Base-by-base conservation (phyloP, 257 asterid genomes). In the Jacaranda copaia region DNA sequence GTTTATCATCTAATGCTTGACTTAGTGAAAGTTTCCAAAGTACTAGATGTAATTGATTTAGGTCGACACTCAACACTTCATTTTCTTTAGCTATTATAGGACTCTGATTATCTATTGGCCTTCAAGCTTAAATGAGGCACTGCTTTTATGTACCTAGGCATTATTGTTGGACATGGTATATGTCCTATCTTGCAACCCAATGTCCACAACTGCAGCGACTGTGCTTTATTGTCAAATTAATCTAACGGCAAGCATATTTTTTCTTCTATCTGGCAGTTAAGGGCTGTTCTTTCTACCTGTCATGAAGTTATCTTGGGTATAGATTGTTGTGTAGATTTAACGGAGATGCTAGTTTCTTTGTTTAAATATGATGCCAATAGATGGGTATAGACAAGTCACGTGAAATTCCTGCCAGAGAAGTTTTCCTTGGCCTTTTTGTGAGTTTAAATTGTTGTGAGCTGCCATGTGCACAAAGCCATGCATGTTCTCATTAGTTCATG, bases 41-140 rank as follows among this genome's bases (percentile, higher is more conserved):
- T 52, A 13, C n/a, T 69, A 36, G 64, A 49, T 36, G 40, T 48
- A 9, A 18, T 48, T 66, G 57, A 56, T 32, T 32, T 6, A 43
- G 25, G 19, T 76, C 32, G 59, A 66, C 45, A 46, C 38, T 76
- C 32, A 49, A 66, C 45, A 46, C 38, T 68, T 77, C 40, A 5
- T 42, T 57, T 60, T 55, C 49, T 45, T 68, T 68, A 6, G 70
- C 69, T 16, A 57, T n/a, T 43, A 8, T 63, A 49, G 61, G 25
- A 40, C 20, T 43, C 14, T 42, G 32, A 9, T 43, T 38, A 56
- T 68, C 52, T 12, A 25, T 56, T 68, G 55, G 65, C 18, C 48
- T 40, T 62, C 40, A 46, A 39, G 51, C 68, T 57, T 6, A 52
- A 25, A 13, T 18, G 36, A 75, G 20, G 68, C 68, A 43, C 52